These are phyloP conservation scores for Pseudonectria buxi DNA, from an alignment of 2,329 filamentous ascomycete species.

Conservation along the genomic window DNA sequence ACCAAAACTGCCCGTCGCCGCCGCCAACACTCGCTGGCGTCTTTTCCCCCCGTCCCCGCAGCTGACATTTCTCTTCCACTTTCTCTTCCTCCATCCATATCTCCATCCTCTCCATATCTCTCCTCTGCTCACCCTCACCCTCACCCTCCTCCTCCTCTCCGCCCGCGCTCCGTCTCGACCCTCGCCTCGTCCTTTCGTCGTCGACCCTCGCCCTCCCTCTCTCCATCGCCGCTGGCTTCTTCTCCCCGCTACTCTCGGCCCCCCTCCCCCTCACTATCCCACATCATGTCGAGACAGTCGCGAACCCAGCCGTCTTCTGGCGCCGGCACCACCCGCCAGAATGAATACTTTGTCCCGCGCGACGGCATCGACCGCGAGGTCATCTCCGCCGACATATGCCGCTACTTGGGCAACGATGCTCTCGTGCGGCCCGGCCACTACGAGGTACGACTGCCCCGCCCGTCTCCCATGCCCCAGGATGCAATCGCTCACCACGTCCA, in stretches of 20 bases:
- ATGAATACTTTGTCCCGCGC: slow-evolving; percentile 74
- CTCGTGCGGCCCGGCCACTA: slow-evolving; percentile 68
- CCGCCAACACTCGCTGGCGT: slow-evolving; percentile 17
- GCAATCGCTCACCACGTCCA: slow-evolving; percentile 17
- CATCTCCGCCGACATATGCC: slow-evolving; percentile 78
- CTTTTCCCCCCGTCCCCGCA: slow-evolving; percentile 25
- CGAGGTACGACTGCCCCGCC: slow-evolving; percentile 45
- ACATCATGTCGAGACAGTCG: slow-evolving; percentile 34
- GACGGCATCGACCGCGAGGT: slow-evolving; percentile 79
- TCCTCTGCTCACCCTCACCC: slow-evolving; percentile 14
- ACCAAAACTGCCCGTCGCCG: slow-evolving; percentile 10
- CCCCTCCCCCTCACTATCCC: slow-evolving; percentile 3
- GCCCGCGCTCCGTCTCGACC: slow-evolving; percentile 6
- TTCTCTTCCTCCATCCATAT: slow-evolving; percentile 16
- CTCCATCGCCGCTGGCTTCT: slow-evolving; percentile 6
- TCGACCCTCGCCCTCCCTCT: slow-evolving; percentile 6
- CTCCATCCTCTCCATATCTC: slow-evolving; percentile 16
- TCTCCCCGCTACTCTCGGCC: slow-evolving; percentile 10
- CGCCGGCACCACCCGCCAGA: slow-evolving; percentile 47
- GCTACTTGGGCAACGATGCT: slow-evolving; percentile 76
- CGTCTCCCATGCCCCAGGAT: slow-evolving; percentile 4
- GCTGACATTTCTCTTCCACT: slow-evolving; percentile 22
- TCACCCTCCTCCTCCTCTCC: slow-evolving; percentile 10
- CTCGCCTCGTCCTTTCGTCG: slow-evolving; percentile 11
- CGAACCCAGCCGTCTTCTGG: slow-evolving; percentile 30